Percentiles rank a stretch among this genome's conserved stretches.
phyloP scores from a whole-genome alignment of 192 early-diverging fungal genomes.

The Umbelopsis sp. region DNA sequence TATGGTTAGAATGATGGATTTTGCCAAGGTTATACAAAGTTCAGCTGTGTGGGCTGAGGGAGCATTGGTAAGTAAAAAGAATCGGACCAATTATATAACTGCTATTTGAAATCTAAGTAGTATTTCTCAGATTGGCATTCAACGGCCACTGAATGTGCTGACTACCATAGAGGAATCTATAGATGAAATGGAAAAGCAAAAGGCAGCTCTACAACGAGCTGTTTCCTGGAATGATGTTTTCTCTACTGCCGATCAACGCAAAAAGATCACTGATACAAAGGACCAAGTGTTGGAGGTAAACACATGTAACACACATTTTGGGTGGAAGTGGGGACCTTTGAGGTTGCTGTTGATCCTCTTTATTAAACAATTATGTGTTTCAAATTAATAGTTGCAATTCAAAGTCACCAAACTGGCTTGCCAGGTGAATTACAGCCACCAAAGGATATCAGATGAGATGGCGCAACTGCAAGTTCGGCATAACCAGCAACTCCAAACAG shows the following conservation, averaged over 20 bases:
- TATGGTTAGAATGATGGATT: conserved; percentile 19
- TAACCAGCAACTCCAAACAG: conserved; percentile 34
- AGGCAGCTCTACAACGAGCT: conserved; percentile 20
- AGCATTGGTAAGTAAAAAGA: conserved; percentile 28
- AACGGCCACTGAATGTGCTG: conserved; percentile 32
- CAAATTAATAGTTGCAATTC: conserved; percentile 37
- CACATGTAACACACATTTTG: conserved; percentile 16
- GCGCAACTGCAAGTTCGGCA: conserved; percentile 49
- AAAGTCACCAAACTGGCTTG: conserved; percentile 43
- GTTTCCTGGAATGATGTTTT: conserved; percentile 24
- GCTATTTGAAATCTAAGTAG: background rate
- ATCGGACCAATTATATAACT: background rate
- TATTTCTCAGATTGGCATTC: conserved; percentile 26
- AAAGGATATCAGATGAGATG: conserved; percentile 53
- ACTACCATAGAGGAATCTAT: conserved; percentile 13
- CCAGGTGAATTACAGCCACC: conserved; percentile 46
- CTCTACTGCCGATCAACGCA: conserved; percentile 34
- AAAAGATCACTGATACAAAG: conserved; percentile 43
- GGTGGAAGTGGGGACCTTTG: background rate
- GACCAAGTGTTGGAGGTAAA: conserved; percentile 44
- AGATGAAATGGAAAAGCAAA: conserved; percentile 32
- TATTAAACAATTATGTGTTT: background rate
- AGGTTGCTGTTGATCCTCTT: background rate
- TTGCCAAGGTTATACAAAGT: conserved; percentile 10
- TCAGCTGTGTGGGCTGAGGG: conserved; percentile 20